These are phyloP conservation scores for Penicilliopsis zonata DNA, from an alignment of 495 filamentous ascomycete species.

Conservation along the genomic window DNA sequence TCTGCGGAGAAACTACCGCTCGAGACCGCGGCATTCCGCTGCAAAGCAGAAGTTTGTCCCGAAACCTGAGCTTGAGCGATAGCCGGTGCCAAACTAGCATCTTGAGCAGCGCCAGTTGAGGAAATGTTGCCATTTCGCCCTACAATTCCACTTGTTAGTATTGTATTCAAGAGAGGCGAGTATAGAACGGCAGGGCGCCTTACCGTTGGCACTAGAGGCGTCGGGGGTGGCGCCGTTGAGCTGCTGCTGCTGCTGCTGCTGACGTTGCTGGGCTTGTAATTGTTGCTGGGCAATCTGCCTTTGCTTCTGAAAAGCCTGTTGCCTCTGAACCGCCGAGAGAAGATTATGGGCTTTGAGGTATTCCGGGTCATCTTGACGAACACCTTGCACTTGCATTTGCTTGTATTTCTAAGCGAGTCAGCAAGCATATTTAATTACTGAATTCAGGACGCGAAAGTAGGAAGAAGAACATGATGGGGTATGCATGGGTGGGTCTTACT, in stretches of 20 bases:
- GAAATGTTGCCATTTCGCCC: slow-evolving; percentile 34
- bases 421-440: slow-evolving; percentile 7
- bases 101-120: slow-evolving; percentile 21
- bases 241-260: slow-evolving; percentile 32
- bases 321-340: slow-evolving; percentile 52
- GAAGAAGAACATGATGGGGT: neutral
- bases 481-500: slow-evolving; percentile 27
- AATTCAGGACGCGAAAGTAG: slow-evolving; percentile 1
- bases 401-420: slow-evolving; percentile 55
- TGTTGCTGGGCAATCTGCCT: slow-evolving; percentile 33
- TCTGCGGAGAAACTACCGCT: slow-evolving; percentile 51
- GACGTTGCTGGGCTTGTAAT: slow-evolving; percentile 34
- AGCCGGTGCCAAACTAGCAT: slow-evolving; percentile 11
- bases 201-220: slow-evolving; percentile 37
- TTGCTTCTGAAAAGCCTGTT: slow-evolving; percentile 37
- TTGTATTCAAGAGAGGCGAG: neutral
- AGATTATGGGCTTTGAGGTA: slow-evolving; percentile 60
- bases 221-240: slow-evolving; percentile 28
- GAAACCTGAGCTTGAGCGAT: slow-evolving; percentile 19
- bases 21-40: slow-evolving; percentile 24
- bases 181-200: slow-evolving; percentile 2
- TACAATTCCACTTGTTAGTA: slow-evolving; percentile 4
- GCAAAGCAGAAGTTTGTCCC: slow-evolving; percentile 6
- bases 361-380: slow-evolving; percentile 66
- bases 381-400: slow-evolving; percentile 66